Conservation (phyloP, 140 eudicot species). For the Cichorium intybus region DNA sequence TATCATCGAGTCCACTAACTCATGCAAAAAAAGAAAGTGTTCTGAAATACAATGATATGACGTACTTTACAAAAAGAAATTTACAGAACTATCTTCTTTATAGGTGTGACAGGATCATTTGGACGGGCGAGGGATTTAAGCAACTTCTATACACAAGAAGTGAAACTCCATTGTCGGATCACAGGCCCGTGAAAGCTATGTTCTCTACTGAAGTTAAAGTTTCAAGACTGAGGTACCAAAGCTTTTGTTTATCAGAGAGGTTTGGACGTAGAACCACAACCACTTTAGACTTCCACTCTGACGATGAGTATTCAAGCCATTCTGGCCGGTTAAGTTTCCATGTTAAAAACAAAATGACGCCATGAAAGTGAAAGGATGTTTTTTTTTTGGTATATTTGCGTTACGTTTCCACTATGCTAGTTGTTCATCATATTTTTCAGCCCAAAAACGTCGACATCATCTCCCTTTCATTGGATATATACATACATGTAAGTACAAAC, state of each 20-base stretch:
- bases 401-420: background rate
- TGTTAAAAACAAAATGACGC: slow-evolving; percentile 16
- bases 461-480: slow-evolving; percentile 22
- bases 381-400: background rate
- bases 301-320: slow-evolving; percentile 22
- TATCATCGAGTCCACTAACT: background rate
- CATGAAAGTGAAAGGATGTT: slow-evolving; percentile 11
- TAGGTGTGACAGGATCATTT: slow-evolving; percentile 76
- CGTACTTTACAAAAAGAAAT: background rate
- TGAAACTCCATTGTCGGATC: slow-evolving; percentile 59
- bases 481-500: slow-evolving; percentile 17
- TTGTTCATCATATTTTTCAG: slow-evolving; percentile 9
- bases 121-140: slow-evolving; percentile 68
- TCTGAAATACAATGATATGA: background rate
- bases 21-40: background rate
- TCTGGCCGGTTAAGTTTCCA: slow-evolving; percentile 33
- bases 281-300: slow-evolving; percentile 30
- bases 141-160: slow-evolving; percentile 46
- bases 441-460: slow-evolving; percentile 16
- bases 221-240: slow-evolving; percentile 33
- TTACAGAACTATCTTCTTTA: background rate
- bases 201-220: slow-evolving; percentile 50
- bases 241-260: slow-evolving; percentile 53
- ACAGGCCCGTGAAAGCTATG: slow-evolving; percentile 63
- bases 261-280: slow-evolving; percentile 31